These are phyloP conservation scores for Talaromyces sp. DNA, from an alignment of 2,329 filamentous ascomycete species.

Conservation along the genomic window DNA sequence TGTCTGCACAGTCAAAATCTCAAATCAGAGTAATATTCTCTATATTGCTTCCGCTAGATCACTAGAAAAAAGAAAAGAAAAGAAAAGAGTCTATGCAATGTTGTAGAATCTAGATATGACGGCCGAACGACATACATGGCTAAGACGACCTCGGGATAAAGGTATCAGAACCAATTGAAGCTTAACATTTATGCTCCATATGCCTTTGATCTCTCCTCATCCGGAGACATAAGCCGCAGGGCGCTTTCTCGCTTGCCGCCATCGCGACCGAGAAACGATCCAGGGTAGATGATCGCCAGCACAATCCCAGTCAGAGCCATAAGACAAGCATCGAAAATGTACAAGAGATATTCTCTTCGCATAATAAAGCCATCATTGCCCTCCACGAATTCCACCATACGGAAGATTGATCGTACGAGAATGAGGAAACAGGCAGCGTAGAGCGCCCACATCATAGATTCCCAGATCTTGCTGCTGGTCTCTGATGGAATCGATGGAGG, in stretches of 20 bases:
- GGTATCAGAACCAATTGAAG: neutral
- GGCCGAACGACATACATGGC: neutral
- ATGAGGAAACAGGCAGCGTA: slow-evolving; percentile 24
- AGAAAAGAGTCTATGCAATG: neutral
- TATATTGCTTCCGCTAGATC: neutral
- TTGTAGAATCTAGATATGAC: neutral
- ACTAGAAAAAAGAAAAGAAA: neutral
- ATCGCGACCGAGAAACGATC: neutral
- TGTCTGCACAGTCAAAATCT: neutral
- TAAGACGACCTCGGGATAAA: neutral
- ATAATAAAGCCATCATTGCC: slow-evolving; percentile 25
- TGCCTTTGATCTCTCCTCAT: neutral
- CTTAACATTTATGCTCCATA: neutral
- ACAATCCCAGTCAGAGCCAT: slow-evolving; percentile 20
- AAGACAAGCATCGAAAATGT: slow-evolving; percentile 27
- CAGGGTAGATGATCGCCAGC: neutral
- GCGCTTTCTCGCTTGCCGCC: neutral
- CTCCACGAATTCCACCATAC: slow-evolving; percentile 25
- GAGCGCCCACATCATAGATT: slow-evolving; percentile 33
- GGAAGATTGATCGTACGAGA: slow-evolving; percentile 25
- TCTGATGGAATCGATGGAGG: neutral
- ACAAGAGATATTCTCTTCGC: slow-evolving; percentile 24
- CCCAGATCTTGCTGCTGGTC: slow-evolving; percentile 10
- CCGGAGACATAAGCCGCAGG: neutral
- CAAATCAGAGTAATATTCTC: neutral